Conservation (phyloP, 805 yeast species). For the Spathaspora hagerdaliae region DNA sequence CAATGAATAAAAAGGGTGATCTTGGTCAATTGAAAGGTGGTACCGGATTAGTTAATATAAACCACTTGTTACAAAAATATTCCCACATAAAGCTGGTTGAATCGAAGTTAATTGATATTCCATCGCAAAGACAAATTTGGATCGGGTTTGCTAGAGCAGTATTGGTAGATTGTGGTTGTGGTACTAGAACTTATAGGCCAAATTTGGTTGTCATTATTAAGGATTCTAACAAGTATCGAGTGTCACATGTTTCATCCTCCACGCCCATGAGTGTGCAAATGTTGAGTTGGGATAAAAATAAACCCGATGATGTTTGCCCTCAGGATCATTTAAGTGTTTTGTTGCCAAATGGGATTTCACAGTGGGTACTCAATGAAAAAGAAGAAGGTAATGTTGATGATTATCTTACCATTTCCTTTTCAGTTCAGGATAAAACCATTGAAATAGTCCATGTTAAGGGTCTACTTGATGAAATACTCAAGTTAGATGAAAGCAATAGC, state of each 20-base stretch:
- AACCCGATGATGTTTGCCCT: constrained; percentile 19
- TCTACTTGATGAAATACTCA: constrained; percentile 21
- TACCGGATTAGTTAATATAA: constrained; percentile 25
- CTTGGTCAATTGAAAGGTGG: constrained; percentile 37
- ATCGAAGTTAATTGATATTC: constrained; percentile 8
- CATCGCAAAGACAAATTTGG: constrained; percentile 32
- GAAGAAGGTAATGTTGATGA: constrained; percentile 13
- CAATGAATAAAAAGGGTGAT: constrained; percentile 2
- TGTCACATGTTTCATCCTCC: constrained; percentile 30
- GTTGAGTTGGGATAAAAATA: constrained; percentile 27
- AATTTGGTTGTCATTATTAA: constrained; percentile 27
- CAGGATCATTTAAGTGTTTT: constrained; percentile 22
- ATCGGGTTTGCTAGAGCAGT: constrained; percentile 39
- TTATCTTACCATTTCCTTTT: constrained; percentile 26
- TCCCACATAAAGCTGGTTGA: constrained; percentile 11
- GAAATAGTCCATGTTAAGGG: constrained; percentile 30
- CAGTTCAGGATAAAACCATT: constrained; percentile 21
- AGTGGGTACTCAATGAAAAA: constrained; percentile 14
- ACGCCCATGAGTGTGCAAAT: constrained; percentile 25
- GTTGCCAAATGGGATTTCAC: constrained; percentile 32
- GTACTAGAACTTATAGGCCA: constrained; percentile 35
- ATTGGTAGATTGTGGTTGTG: constrained; percentile 34
- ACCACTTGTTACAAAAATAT: constrained; percentile 11
- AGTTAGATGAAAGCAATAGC: too few relatives aligned
- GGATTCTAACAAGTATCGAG: constrained; percentile 13